A percentile compares a stretch with the other conserved stretches of the same genome.
Evolutionary conservation across 2,329 filamentous ascomycete species (phyloP).

Genomic region (Macrophomina phaseolina): DNA sequence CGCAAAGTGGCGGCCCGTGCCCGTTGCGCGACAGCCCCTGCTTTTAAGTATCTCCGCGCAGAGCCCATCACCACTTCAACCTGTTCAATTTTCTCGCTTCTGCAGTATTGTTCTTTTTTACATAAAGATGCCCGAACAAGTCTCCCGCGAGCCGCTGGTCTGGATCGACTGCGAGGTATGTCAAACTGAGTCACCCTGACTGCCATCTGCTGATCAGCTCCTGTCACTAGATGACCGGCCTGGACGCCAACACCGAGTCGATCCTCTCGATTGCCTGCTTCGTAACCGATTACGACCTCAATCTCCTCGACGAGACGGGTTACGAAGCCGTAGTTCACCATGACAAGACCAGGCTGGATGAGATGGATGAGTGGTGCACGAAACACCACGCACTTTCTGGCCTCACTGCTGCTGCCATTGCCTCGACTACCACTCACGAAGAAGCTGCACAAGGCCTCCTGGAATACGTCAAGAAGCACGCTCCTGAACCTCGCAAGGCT

Average conservation of each 20-base stretch:
- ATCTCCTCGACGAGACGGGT: constrained; percentile 75
- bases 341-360: constrained; percentile 69
- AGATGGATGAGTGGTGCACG: constrained; percentile 91
- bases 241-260: constrained; percentile 77
- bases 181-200: not conserved
- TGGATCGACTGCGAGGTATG: constrained; percentile 82
- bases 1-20: not conserved
- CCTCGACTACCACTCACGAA: constrained; percentile 73
- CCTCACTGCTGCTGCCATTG: constrained; percentile 75
- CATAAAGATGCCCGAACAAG: constrained; percentile 47
- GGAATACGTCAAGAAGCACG: constrained; percentile 74
- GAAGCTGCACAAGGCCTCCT: constrained; percentile 76
- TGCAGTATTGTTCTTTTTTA: not conserved
- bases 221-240: constrained; percentile 81
- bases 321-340: constrained; percentile 84
- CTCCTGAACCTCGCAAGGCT: constrained; percentile 70
- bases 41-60: not conserved
- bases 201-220: constrained; percentile 1
- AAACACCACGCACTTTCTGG: constrained; percentile 80
- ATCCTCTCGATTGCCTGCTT: constrained; percentile 94
- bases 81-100: not conserved
- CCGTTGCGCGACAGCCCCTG: not conserved
- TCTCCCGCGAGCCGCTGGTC: constrained; percentile 71
- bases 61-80: not conserved
- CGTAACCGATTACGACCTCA: constrained; percentile 80